Evolutionary conservation across 75 land plant species (phyloP).

Genomic region (Picea sitchensis): DNA sequence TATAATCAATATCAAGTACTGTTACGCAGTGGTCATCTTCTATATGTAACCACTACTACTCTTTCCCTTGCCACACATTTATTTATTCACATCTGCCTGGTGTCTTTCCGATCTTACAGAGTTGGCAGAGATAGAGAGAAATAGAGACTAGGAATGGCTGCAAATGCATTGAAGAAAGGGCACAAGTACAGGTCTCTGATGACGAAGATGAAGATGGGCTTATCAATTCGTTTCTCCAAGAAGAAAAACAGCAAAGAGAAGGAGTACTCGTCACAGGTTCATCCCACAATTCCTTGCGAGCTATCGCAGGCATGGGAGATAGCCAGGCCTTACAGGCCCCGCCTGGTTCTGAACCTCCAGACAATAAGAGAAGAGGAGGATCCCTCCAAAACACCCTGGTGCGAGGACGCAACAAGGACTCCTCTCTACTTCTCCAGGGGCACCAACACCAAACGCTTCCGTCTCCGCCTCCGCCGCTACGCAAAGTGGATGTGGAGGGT

Average conservation of each 20-base stretch:
- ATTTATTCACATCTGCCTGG: too few relatives aligned
- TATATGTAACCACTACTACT: too few relatives aligned
- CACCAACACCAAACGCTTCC: not conserved
- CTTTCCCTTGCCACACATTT: too few relatives aligned
- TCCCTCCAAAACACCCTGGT: not conserved
- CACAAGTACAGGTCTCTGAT: too few relatives aligned
- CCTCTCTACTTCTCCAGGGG: not conserved
- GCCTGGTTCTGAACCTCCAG: not conserved
- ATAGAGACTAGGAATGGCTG: too few relatives aligned
- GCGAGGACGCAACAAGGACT: not conserved
- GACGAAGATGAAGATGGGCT: too few relatives aligned
- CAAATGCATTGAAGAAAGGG: too few relatives aligned
- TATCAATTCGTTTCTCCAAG: too few relatives aligned
- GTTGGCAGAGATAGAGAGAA: too few relatives aligned
- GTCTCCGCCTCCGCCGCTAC: not conserved
- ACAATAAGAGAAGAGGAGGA: not conserved
- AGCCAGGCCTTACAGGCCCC: constrained; percentile 5
- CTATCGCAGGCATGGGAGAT: not conserved
- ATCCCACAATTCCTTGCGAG: not conserved
- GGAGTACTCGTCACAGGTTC: not conserved
- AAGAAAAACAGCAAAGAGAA: not conserved
- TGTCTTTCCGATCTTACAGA: too few relatives aligned
- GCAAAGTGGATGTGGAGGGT: not conserved
- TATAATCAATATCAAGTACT: too few relatives aligned
- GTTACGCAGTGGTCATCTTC: too few relatives aligned